Percentiles rank a stretch among this genome's conserved stretches.
Evolutionary conservation across 2,329 filamentous ascomycete species (phyloP).

Genomic region (Diaporthe humulicola): DNA sequence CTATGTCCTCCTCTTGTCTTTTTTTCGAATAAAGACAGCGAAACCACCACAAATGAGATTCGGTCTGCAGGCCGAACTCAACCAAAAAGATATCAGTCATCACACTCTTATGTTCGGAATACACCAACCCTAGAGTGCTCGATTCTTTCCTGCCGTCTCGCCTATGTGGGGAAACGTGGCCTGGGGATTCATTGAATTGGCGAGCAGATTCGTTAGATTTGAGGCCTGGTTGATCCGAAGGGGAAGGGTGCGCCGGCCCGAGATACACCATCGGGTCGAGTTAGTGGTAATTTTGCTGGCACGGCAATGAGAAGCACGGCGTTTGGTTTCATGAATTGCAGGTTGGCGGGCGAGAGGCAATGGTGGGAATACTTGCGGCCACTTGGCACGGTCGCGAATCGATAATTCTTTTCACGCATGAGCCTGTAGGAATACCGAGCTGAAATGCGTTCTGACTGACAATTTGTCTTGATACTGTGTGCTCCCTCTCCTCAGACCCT

Average conservation of each 20-base stretch:
- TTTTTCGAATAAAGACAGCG: neutral
- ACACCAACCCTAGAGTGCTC: neutral
- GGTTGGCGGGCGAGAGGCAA: neutral
- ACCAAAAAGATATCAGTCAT: neutral
- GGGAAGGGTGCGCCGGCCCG: neutral
- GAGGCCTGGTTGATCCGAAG: neutral
- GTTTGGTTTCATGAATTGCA: conserved; percentile 17
- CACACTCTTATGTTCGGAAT: neutral
- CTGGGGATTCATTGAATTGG: neutral
- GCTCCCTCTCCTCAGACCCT: neutral
- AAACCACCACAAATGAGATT: neutral
- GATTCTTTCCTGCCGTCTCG: neutral
- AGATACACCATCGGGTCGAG: neutral
- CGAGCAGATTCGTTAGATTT: neutral
- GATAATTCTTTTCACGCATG: neutral
- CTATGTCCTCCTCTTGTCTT: neutral
- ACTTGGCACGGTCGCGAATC: neutral
- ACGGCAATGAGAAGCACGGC: conserved; percentile 27
- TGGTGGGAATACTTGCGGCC: neutral
- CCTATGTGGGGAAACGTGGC: neutral
- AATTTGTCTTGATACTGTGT: neutral
- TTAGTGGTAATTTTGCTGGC: neutral
- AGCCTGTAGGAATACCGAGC: neutral
- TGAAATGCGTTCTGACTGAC: neutral
- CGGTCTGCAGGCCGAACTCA: neutral